phyloP scores from a whole-genome alignment of 1,139 yeast genomes.

The Kurtzmaniella quercitrusa region DNA sequence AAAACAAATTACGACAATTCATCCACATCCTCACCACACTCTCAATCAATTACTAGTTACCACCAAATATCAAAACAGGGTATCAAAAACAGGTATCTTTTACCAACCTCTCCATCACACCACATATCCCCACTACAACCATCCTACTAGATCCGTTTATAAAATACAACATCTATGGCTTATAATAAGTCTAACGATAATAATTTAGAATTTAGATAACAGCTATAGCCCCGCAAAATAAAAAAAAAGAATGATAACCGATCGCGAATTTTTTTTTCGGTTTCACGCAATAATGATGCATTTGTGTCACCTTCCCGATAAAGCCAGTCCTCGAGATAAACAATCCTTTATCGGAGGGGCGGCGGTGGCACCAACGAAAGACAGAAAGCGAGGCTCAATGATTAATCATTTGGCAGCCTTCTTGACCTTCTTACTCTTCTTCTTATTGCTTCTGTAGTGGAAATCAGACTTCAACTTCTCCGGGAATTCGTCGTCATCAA shows the following conservation, averaged over 20 bases:
- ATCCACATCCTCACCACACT: too few relatives aligned
- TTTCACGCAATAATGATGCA: background rate
- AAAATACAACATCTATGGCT: background rate
- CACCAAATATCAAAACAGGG: too few relatives aligned
- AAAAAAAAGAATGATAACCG: background rate
- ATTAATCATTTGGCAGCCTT: background rate
- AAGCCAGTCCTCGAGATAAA: background rate
- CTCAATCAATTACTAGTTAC: too few relatives aligned
- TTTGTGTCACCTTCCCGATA: slow-evolving; percentile 1
- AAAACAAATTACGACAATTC: too few relatives aligned
- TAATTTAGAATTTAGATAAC: background rate
- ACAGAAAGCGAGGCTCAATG: background rate
- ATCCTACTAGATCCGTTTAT: too few relatives aligned
- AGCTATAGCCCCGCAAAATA: background rate
- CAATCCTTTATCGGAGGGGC: background rate
- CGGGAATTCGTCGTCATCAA: slow-evolving; percentile 8
- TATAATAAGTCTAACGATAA: background rate
- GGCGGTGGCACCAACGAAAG: background rate
- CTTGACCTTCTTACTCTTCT: slow-evolving; percentile 2
- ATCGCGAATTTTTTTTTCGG: background rate
- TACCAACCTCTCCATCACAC: too few relatives aligned
- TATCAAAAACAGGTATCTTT: too few relatives aligned
- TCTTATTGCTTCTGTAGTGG: slow-evolving; percentile 15
- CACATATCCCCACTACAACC: too few relatives aligned
- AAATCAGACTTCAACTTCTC: slow-evolving; percentile 17